phyloP scores from a whole-genome alignment of 345 rosid species.

The Lenwebbia sp. region DNA sequence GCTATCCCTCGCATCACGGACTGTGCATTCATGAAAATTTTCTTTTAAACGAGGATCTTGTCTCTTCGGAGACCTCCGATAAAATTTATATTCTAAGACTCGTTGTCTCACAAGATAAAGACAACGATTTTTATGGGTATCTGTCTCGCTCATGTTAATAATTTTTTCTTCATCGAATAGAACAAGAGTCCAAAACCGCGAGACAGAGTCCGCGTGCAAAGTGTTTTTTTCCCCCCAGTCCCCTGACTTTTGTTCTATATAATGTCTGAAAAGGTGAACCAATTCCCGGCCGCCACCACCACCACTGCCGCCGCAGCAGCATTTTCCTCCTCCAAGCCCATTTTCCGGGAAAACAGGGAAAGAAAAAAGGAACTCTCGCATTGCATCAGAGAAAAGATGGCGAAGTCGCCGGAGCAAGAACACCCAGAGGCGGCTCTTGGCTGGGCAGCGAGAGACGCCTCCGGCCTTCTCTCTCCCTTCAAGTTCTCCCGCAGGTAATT shows the following conservation, averaged over 20 bases:
- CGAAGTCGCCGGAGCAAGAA: slow-evolving; percentile 4
- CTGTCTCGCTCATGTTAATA: neutral
- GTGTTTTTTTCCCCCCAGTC: neutral
- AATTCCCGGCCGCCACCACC: neutral
- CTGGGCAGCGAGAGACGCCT: slow-evolving; percentile 22
- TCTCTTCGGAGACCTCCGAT: neutral
- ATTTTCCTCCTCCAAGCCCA: neutral
- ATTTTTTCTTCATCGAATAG: neutral
- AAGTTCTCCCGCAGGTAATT: slow-evolving; percentile 18
- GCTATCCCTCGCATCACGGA: no score
- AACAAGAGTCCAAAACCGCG: no score
- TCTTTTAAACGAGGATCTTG: neutral
- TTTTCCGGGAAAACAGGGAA: neutral
- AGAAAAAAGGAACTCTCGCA: neutral
- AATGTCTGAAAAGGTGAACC: neutral
- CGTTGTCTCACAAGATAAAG: neutral
- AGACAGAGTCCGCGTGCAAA: neutral
- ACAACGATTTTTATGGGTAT: neutral
- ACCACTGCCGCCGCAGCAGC: no score
- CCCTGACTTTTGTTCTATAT: neutral
- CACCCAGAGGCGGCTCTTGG: slow-evolving; percentile 18
- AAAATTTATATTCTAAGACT: neutral
- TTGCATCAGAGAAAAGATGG: neutral
- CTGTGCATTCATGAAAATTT: neutral
- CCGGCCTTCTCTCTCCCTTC: slow-evolving; percentile 29